Percentiles rank a stretch among this genome's conserved stretches.
These are phyloP conservation scores for Verticillium nonalfalfae DNA, from an alignment of 2,329 filamentous ascomycete genomes.

Conservation along the genomic window DNA sequence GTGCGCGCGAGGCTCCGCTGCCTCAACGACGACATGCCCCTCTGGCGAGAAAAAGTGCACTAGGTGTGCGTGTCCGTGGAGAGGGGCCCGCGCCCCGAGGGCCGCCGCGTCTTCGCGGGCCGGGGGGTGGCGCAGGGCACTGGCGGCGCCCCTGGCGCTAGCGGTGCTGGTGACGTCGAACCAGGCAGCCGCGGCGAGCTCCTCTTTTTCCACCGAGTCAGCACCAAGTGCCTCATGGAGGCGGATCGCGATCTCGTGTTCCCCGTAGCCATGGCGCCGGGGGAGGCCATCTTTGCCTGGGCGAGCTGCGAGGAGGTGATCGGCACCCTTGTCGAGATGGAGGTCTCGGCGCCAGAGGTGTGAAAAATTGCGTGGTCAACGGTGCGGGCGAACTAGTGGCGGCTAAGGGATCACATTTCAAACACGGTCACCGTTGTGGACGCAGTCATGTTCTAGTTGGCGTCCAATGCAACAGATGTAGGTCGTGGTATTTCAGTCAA, in stretches of 20 bases:
- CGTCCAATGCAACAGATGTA: constrained; percentile 58
- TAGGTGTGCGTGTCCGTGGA: constrained; percentile 71
- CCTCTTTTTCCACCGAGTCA: constrained; percentile 61
- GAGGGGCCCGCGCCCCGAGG: constrained; percentile 23
- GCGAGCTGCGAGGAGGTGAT: constrained; percentile 85
- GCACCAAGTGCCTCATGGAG: constrained; percentile 55
- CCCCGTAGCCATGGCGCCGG: constrained; percentile 42
- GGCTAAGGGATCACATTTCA: too few species aligned
- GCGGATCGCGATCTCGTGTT: constrained; percentile 50
- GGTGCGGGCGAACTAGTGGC: too few species aligned
- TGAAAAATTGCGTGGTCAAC: background rate
- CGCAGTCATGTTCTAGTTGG: constrained; percentile 29
- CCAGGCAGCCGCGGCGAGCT: constrained; percentile 45
- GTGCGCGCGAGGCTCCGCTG: constrained; percentile 66
- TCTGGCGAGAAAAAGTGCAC: constrained; percentile 59
- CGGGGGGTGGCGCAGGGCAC: background rate
- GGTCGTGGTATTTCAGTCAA: background rate
- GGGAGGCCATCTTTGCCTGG: constrained; percentile 55
- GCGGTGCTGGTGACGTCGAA: background rate
- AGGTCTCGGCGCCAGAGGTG: background rate
- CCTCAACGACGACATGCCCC: constrained; percentile 54
- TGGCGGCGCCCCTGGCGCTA: background rate
- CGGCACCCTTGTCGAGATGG: constrained; percentile 38
- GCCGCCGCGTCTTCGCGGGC: background rate
- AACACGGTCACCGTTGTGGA: background rate